Evolutionary conservation across 1,284 basidiomycete genomes (phyloP), one percentile per base, ranked within the genome.

Genomic region (Tranzscheliella williamsii): DNA sequence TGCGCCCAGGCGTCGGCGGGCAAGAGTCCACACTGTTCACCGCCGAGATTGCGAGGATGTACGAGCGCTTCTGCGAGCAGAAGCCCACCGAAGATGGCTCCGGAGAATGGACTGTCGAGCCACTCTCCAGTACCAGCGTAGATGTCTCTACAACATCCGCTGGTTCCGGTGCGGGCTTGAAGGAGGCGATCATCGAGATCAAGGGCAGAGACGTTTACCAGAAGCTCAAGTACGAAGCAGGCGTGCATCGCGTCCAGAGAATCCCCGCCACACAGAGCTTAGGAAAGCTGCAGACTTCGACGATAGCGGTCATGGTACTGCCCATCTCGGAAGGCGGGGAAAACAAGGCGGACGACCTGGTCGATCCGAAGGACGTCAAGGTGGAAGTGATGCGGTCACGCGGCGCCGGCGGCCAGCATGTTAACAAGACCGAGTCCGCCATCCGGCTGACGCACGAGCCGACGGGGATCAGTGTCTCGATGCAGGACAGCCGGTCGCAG

Each of bases 321-420:
- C 75, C 75, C 31, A 47, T 68, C 39, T 63, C 58, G 5, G 62
- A 81, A 44, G 67, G 79, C 72, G 48, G 81, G 81, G 57, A 68
- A 24, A 55, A 58, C 17, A 62, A 58, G 30, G 62, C 73, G 15
- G 69, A 78, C 38, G 76, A 84, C 84, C 39, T 86, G 81, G 69
- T 91, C 51, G 85, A 86, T 42, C 87, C 89, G 78, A 89, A 89
- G 47, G 94, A 98, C 53, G 85, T 97, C 39, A 87, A 84, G 67
- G 78, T 90, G 2, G 94, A 97, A 72, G 90, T 94, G 34, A 96
- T 97, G 93, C 85, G 94, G 16, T 85, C 93, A 0, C 81, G 91
- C 24, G 95, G 95, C 36, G 94, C 95, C 3, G 95, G 95, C 38
- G 94, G 95, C n/a, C 92, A 92, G 82, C 94, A 98, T 80, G 95